These are phyloP conservation scores for Ophiostoma piceae DNA, from an alignment of 2,329 filamentous ascomycete species.

Conservation along the genomic window DNA sequence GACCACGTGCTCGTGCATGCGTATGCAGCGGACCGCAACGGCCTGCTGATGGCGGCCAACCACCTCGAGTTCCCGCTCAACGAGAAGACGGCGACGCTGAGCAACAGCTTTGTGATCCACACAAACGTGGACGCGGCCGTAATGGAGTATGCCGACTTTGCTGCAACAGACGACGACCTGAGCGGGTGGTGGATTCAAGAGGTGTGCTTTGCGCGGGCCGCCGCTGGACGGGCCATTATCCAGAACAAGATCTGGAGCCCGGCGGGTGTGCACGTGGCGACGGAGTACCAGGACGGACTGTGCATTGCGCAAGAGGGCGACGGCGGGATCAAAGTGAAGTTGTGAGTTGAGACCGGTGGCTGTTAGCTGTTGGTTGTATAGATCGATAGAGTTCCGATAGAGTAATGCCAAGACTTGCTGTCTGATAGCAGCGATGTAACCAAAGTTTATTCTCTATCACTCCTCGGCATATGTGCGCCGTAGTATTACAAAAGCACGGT, in stretches of 20 bases:
- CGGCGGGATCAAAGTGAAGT: slow-evolving; percentile 12
- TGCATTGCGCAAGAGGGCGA: slow-evolving; percentile 32
- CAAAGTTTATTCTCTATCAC: slow-evolving; percentile 1
- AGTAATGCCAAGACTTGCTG: neutral
- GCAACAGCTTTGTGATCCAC: slow-evolving; percentile 50
- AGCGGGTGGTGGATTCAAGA: slow-evolving; percentile 52
- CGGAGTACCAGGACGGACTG: slow-evolving; percentile 51
- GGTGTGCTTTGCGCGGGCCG: slow-evolving; percentile 44
- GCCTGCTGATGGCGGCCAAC: slow-evolving; percentile 48
- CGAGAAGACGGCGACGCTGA: slow-evolving; percentile 43
- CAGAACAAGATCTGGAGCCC: slow-evolving; percentile 52
- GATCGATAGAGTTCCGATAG: neutral
- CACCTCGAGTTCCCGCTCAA: slow-evolving; percentile 43
- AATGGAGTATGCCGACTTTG: slow-evolving; percentile 35
- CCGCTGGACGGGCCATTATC: slow-evolving; percentile 44
- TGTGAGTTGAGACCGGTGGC: neutral
- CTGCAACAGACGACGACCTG: slow-evolving; percentile 25
- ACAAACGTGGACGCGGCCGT: slow-evolving; percentile 45
- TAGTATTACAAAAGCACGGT: neutral
- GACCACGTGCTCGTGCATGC: slow-evolving; percentile 47
- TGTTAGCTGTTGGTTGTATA: neutral
- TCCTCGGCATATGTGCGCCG: neutral
- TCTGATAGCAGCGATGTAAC: neutral
- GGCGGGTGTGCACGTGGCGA: slow-evolving; percentile 48
- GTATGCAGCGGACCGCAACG: slow-evolving; percentile 50